Evolutionary conservation across 116 monocot genomes (phyloP).

Genomic region (Cymodocea nodosa): DNA sequence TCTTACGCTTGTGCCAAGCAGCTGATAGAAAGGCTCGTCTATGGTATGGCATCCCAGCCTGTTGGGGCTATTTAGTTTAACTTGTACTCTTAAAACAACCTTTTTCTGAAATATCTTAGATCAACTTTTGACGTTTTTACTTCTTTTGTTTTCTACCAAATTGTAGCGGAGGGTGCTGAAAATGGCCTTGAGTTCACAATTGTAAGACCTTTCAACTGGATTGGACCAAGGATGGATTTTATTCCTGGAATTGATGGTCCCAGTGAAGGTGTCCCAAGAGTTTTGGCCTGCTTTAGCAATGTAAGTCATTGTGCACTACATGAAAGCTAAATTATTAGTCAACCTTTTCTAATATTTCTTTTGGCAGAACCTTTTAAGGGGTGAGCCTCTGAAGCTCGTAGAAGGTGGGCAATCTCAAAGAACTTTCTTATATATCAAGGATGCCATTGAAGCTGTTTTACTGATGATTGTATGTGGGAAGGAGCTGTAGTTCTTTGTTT

Average conservation of each 20-base stretch:
- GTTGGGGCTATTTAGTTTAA: background rate
- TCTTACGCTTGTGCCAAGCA: slow-evolving; percentile 95
- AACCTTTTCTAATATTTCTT: too few relatives aligned
- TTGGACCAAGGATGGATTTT: slow-evolving; percentile 96
- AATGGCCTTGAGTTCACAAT: slow-evolving; percentile 87
- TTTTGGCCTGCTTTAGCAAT: slow-evolving; percentile 90
- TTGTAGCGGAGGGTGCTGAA: slow-evolving; percentile 83
- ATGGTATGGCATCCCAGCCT: slow-evolving; percentile 23
- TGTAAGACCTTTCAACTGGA: slow-evolving; percentile 95
- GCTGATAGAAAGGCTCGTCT: slow-evolving; percentile 88
- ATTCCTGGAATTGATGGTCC: slow-evolving; percentile 96
- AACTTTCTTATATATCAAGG: slow-evolving; percentile 47
- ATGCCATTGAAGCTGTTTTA: slow-evolving; percentile 33
- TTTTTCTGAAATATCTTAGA: too few relatives aligned
- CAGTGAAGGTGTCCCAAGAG: slow-evolving; percentile 90
- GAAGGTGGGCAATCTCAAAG: slow-evolving; percentile 88
- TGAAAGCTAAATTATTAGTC: too few relatives aligned
- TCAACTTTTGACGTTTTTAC: background rate
- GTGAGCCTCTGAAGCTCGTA: slow-evolving; percentile 80
- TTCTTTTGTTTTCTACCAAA: background rate
- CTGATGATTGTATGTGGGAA: too few relatives aligned
- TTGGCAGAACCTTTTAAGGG: slow-evolving; percentile 27
- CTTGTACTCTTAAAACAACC: too few relatives aligned
- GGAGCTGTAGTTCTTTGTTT: too few relatives aligned
- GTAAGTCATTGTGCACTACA: too few relatives aligned